Percentiles rank a stretch among this genome's conserved stretches.
These are phyloP conservation scores for Phytophthora citricola DNA, from an alignment of 352 stramenopile genomes.

Conservation along the genomic window DNA sequence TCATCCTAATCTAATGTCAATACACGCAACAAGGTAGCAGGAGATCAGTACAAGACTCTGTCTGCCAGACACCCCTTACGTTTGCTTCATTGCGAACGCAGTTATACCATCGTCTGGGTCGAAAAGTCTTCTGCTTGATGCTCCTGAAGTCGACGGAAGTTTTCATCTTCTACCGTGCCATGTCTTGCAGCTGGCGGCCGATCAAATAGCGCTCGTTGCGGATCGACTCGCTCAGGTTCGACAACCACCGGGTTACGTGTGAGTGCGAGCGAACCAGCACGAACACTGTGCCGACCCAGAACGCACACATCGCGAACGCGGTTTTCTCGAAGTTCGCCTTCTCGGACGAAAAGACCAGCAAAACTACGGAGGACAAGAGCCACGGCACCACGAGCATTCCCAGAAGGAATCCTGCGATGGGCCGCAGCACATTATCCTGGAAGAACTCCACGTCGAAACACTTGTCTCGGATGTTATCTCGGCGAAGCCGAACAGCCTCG, in stretches of 20 bases:
- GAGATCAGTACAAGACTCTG: not conserved
- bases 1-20: conserved; percentile 44
- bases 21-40: conserved; percentile 34
- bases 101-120: not conserved
- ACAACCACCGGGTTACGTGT: conserved; percentile 63
- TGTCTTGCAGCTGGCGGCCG: conserved; percentile 86
- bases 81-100: not conserved
- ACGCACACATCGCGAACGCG: conserved; percentile 59
- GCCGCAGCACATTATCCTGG: conserved; percentile 64
- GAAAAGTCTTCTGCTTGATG: conserved; percentile 3
- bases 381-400: conserved; percentile 62
- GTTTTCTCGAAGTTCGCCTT: conserved; percentile 53
- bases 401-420: conserved; percentile 54
- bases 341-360: conserved; percentile 50
- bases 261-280: conserved; percentile 55
- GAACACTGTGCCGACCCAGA: conserved; percentile 48
- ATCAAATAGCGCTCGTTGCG: conserved; percentile 90
- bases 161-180: conserved; percentile 62
- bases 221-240: conserved; percentile 82
- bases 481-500: conserved; percentile 61
- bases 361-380: conserved; percentile 51
- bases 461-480: conserved; percentile 63
- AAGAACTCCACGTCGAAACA: conserved; percentile 83
- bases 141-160: conserved; percentile 10
- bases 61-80: conserved; percentile 10